These are phyloP conservation scores for Chytriomyces confervae DNA, from an alignment of 192 early-diverging fungal genomes.

Conservation along the genomic window DNA sequence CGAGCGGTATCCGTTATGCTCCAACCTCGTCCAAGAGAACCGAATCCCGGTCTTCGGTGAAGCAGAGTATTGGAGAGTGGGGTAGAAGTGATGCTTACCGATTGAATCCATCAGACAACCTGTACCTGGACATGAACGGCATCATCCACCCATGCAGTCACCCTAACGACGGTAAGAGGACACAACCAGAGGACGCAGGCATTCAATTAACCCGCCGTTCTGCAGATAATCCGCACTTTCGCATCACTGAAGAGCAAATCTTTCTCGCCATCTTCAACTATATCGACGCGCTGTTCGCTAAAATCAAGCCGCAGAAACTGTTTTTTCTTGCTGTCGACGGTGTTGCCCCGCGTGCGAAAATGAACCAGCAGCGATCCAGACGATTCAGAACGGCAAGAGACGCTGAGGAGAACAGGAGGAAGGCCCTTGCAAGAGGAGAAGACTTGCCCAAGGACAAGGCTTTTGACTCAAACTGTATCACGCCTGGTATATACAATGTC, in stretches of 20 bases:
- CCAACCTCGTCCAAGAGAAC: slow-evolving; percentile 87
- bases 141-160: slow-evolving; percentile 98
- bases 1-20: slow-evolving; percentile 95
- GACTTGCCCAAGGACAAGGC: slow-evolving; percentile 60
- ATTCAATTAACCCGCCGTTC: background rate
- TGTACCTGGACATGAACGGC: slow-evolving; percentile 99
- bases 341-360: slow-evolving; percentile 67
- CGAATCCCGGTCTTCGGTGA: slow-evolving; percentile 92
- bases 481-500: slow-evolving; percentile 53
- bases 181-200: too few relatives aligned
- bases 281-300: slow-evolving; percentile 89
- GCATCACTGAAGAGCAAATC: slow-evolving; percentile 92
- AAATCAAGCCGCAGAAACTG: slow-evolving; percentile 91
- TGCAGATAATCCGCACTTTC: slow-evolving; percentile 74
- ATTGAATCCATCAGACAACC: slow-evolving; percentile 70
- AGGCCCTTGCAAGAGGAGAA: slow-evolving; percentile 73
- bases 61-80: slow-evolving; percentile 12
- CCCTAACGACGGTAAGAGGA: slow-evolving; percentile 71
- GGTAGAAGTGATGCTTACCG: background rate
- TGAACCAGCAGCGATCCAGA: slow-evolving; percentile 67
- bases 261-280: slow-evolving; percentile 95
- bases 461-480: slow-evolving; percentile 69
- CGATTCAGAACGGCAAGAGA: slow-evolving; percentile 64
- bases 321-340: slow-evolving; percentile 95
- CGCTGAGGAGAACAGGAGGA: slow-evolving; percentile 61